Conservation (phyloP, 257 asterid species). For the Ilex aquifolium region DNA sequence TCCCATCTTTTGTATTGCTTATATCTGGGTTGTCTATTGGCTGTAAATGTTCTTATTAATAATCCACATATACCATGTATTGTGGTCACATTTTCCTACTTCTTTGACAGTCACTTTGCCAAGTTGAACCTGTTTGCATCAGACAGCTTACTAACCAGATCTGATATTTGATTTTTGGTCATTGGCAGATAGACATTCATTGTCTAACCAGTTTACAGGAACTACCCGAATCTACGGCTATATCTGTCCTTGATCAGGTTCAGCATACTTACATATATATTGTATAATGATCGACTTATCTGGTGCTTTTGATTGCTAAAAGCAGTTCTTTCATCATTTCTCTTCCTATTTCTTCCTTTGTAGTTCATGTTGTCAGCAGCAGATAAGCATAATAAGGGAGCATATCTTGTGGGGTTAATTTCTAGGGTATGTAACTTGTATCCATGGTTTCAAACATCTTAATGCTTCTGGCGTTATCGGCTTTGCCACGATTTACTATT, state of each 20-base stretch:
- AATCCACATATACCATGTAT: too few relatives aligned
- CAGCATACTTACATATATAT: constrained; percentile 7
- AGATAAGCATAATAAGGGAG: constrained; percentile 56
- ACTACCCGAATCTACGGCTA: constrained; percentile 62
- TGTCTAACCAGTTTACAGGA: constrained; percentile 59
- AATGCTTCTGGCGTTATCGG: constrained; percentile 11
- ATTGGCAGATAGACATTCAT: constrained; percentile 64
- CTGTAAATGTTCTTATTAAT: too few relatives aligned
- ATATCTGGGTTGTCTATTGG: too few relatives aligned
- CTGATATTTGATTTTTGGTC: constrained; percentile 12
- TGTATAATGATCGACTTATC: not conserved
- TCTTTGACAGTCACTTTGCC: not conserved
- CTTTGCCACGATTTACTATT: constrained; percentile 7
- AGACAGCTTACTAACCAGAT: not conserved
- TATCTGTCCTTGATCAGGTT: constrained; percentile 95
- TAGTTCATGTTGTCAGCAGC: constrained; percentile 90
- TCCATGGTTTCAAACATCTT: constrained; percentile 12
- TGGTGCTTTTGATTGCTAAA: too few relatives aligned
- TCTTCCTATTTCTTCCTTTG: constrained; percentile 18
- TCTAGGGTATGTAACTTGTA: constrained; percentile 48
- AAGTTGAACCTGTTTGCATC: not conserved
- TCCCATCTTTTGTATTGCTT: too few relatives aligned
- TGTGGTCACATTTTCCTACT: not conserved
- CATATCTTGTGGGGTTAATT: constrained; percentile 64
- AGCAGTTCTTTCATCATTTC: constrained; percentile 5